phyloP scores from a whole-genome alignment of 768 basidiomycete genomes.

The Hygrophorus russula region DNA sequence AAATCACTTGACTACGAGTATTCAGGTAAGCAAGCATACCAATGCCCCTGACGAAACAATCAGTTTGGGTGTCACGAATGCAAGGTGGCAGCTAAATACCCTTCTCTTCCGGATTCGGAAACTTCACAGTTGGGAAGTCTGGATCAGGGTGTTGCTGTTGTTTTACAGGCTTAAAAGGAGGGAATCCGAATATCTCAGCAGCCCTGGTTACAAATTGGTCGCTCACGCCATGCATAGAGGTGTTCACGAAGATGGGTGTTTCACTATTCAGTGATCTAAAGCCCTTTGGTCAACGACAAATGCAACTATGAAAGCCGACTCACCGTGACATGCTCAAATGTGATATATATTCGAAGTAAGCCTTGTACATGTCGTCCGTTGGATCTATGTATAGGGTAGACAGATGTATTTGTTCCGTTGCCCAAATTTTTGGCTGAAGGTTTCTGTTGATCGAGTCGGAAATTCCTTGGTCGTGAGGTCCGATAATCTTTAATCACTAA shows the following conservation, averaged over 20 bases:
- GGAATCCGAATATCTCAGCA: constrained; percentile 49
- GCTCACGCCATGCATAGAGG: constrained; percentile 87
- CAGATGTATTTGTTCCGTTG: constrained; percentile 18
- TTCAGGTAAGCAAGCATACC: constrained; percentile 18
- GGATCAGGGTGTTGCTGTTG: constrained; percentile 71
- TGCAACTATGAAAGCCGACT: background rate
- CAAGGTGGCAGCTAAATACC: constrained; percentile 27
- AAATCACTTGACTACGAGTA: constrained; percentile 1
- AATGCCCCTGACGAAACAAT: constrained; percentile 30
- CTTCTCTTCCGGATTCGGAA: constrained; percentile 88
- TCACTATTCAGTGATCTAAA: constrained; percentile 25
- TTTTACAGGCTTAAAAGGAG: constrained; percentile 45
- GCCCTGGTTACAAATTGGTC: constrained; percentile 48
- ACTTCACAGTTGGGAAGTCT: constrained; percentile 74
- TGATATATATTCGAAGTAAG: constrained; percentile 40
- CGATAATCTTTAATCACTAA: constrained; percentile 49
- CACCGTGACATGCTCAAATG: constrained; percentile 19
- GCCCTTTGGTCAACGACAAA: background rate
- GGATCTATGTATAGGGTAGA: constrained; percentile 41
- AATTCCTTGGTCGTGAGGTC: constrained; percentile 75
- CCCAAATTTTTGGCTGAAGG: constrained; percentile 42
- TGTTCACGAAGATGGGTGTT: constrained; percentile 59
- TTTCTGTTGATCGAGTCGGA: constrained; percentile 51
- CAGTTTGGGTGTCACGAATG: constrained; percentile 13
- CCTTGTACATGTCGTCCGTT: constrained; percentile 46